Percentiles rank a stretch among this genome's conserved stretches.
These are phyloP conservation scores for Anthracocystis panici-leucophaei DNA, from an alignment of 1,284 basidiomycete genomes.

Conservation along the genomic window DNA sequence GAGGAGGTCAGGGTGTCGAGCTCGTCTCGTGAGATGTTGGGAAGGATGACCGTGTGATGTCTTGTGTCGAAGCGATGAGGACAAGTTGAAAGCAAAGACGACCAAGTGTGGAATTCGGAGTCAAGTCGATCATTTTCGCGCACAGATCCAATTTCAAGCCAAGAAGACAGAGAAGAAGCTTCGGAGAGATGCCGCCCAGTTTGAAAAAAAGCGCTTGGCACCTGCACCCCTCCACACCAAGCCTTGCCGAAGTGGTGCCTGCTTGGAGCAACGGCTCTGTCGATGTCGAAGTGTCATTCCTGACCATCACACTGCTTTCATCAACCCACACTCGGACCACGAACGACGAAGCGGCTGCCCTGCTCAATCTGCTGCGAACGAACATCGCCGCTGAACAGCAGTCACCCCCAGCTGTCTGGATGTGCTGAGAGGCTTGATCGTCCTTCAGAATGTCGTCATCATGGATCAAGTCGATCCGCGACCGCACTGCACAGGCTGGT, in stretches of 20 bases:
- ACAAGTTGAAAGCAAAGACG: background rate
- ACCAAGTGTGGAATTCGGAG: background rate
- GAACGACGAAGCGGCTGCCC: background rate
- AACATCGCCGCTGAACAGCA: background rate
- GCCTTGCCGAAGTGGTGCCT: background rate
- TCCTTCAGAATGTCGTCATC: constrained; percentile 29
- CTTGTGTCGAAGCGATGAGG: background rate
- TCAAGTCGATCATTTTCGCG: constrained; percentile 7
- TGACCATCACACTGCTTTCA: background rate
- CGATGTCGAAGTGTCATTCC: background rate
- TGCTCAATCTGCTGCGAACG: background rate
- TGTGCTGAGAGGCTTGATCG: no score
- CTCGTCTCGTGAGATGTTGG: background rate
- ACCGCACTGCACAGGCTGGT: constrained; percentile 32
- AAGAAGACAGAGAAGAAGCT: no score
- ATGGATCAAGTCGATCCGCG: constrained; percentile 46
- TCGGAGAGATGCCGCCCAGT: background rate
- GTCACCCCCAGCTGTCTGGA: background rate
- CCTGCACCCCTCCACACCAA: background rate
- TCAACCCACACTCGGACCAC: background rate
- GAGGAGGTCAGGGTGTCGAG: background rate
- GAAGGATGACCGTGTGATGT: no score
- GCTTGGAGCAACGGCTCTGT: background rate
- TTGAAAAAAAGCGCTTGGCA: background rate
- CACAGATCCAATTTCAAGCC: constrained; percentile 17